Evolutionary conservation across 371 early-diverging fungal species (phyloP).

Genomic region (Mucor ambiguus): DNA sequence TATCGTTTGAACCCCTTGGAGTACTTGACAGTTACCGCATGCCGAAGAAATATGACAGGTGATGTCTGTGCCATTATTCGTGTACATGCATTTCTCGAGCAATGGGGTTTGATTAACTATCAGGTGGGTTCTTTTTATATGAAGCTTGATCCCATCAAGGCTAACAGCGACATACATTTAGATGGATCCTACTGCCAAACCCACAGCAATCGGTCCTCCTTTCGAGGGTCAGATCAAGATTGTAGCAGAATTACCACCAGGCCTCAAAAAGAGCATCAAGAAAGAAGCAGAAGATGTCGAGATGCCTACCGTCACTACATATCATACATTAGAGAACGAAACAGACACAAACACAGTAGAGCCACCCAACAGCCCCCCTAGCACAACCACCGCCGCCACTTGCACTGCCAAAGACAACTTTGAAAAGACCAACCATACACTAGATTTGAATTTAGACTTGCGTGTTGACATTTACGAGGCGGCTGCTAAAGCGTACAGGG

Average conservation of each 20-base stretch:
- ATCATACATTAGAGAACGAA: neutral
- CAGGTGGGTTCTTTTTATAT: conserved; percentile 64
- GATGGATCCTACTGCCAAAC: conserved; percentile 91
- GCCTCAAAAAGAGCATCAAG: neutral
- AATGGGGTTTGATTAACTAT: conserved; percentile 99
- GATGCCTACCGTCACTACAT: neutral
- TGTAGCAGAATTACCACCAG: conserved; percentile 27
- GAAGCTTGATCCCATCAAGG: neutral
- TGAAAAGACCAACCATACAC: neutral
- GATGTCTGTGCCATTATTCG: conserved; percentile 97
- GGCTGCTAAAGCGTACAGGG: neutral
- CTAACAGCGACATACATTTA: conserved; percentile 23
- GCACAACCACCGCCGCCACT: neutral
- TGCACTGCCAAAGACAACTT: neutral
- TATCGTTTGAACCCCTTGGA: conserved; percentile 93
- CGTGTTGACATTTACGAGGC: conserved; percentile 21
- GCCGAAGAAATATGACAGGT: conserved; percentile 92
- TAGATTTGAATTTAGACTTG: conserved; percentile 27
- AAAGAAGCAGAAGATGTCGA: neutral
- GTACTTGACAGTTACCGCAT: conserved; percentile 96
- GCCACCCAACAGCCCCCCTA: neutral
- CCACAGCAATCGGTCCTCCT: conserved; percentile 85
- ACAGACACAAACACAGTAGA: neutral
- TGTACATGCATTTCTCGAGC: conserved; percentile 97
- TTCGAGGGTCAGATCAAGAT: conserved; percentile 88